A percentile compares a stretch with the other conserved stretches of the same genome.
Evolutionary conservation across 1,139 yeast genomes (phyloP).

Genomic region (Candida neerlandica): DNA sequence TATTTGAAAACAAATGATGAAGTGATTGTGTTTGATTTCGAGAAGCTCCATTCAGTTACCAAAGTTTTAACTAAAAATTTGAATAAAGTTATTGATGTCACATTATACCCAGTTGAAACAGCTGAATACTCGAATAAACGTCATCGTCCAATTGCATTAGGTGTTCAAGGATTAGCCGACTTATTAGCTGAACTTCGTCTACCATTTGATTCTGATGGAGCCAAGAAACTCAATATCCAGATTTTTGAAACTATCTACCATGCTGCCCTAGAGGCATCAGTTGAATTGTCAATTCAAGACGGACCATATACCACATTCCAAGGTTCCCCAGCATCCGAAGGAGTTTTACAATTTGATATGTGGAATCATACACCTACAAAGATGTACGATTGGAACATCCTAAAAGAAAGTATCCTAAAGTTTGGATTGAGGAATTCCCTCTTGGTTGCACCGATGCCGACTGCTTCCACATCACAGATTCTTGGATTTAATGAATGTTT

Average conservation of each 20-base stretch:
- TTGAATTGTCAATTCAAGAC: conserved; percentile 64
- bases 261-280: conserved; percentile 79
- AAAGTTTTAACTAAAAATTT: conserved; percentile 76
- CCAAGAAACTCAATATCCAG: conserved; percentile 70
- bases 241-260: conserved; percentile 90
- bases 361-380: conserved; percentile 78
- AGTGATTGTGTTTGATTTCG: conserved; percentile 63
- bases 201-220: conserved; percentile 79
- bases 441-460: conserved; percentile 92
- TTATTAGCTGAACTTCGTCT: conserved; percentile 73
- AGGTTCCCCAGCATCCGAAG: conserved; percentile 86
- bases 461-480: conserved; percentile 91
- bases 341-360: conserved; percentile 74
- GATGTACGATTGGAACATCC: conserved; percentile 72
- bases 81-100: conserved; percentile 76
- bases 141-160: conserved; percentile 85
- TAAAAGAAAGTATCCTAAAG: conserved; percentile 60
- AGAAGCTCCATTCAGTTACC: conserved; percentile 68
- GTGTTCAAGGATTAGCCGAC: conserved; percentile 91
- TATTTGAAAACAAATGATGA: conserved; percentile 35
- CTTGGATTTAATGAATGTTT: conserved; percentile 89
- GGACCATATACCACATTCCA: conserved; percentile 71
- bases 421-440: conserved; percentile 81
- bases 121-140: conserved; percentile 70
- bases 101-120: conserved; percentile 74